Evolutionary conservation across 2,329 filamentous ascomycete species (phyloP).

Genomic region (Aspergillus novoparasiticus): DNA sequence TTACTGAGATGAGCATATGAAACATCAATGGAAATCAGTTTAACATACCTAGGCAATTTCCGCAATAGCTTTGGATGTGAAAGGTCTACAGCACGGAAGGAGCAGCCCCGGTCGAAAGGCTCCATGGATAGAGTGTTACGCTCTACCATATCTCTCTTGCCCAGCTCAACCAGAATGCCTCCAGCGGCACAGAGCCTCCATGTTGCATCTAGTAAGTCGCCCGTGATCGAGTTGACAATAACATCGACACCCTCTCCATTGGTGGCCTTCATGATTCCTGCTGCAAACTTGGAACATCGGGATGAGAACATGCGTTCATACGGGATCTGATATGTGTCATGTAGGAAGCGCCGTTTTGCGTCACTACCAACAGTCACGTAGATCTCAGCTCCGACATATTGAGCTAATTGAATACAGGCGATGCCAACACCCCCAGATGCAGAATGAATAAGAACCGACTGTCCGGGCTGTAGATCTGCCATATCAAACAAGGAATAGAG

Average conservation of each 20-base stretch:
- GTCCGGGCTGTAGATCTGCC: constrained; percentile 17
- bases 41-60: constrained; percentile 5
- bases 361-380: constrained; percentile 24
- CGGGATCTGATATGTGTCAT: constrained; percentile 17
- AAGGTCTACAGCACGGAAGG: constrained; percentile 20
- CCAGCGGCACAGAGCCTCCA: constrained; percentile 26
- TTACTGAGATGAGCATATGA: neutral
- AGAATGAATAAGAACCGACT: constrained; percentile 26
- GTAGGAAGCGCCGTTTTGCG: constrained; percentile 20
- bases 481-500: constrained; percentile 27
- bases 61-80: constrained; percentile 4
- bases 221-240: constrained; percentile 14
- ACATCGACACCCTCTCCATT: constrained; percentile 27
- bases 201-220: constrained; percentile 17
- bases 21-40: neutral
- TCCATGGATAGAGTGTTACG: constrained; percentile 18
- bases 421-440: constrained; percentile 23
- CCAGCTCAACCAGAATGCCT: constrained; percentile 26
- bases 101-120: constrained; percentile 16
- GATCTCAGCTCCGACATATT: constrained; percentile 13
- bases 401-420: constrained; percentile 22
- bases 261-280: constrained; percentile 19
- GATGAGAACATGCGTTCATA: constrained; percentile 28
- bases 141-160: constrained; percentile 22
- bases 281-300: constrained; percentile 17